These are phyloP conservation scores for Verticillium nonalfalfae DNA, from an alignment of 2,329 filamentous ascomycete species.

Conservation along the genomic window DNA sequence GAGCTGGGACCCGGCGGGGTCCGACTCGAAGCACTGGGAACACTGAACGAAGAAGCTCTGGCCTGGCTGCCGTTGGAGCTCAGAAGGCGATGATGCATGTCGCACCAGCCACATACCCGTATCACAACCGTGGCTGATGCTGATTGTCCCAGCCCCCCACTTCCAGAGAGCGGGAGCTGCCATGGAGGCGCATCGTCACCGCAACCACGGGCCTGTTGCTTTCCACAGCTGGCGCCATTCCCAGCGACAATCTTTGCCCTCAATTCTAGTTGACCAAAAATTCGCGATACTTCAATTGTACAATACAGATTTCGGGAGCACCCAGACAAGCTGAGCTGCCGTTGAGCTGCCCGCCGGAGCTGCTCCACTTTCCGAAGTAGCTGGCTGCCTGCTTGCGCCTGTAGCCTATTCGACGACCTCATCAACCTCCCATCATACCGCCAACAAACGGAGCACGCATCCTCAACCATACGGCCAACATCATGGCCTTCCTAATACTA, in stretches of 20 bases:
- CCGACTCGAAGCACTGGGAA: background rate
- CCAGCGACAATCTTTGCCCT: background rate
- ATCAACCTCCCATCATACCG: background rate
- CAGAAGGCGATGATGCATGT: background rate
- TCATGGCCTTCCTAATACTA: conserved; percentile 83
- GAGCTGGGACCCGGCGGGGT: background rate
- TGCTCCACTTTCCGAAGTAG: background rate
- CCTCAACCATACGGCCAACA: conserved; percentile 19
- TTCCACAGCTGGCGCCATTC: background rate
- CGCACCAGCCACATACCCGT: background rate
- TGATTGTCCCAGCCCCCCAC: background rate
- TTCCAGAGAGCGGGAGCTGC: background rate
- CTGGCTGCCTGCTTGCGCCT: background rate
- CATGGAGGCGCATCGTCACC: background rate
- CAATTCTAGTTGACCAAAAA: background rate
- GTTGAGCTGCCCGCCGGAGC: background rate
- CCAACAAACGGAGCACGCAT: background rate
- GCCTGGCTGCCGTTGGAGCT: background rate
- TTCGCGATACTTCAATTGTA: background rate
- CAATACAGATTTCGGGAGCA: background rate
- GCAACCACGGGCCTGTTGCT: background rate
- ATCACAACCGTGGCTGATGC: background rate
- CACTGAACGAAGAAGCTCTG: background rate
- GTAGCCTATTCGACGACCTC: background rate
- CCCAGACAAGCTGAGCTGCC: background rate